Evolutionary conservation across 352 stramenopile genomes (phyloP).

Genomic region (Blastocystis sp.): DNA sequence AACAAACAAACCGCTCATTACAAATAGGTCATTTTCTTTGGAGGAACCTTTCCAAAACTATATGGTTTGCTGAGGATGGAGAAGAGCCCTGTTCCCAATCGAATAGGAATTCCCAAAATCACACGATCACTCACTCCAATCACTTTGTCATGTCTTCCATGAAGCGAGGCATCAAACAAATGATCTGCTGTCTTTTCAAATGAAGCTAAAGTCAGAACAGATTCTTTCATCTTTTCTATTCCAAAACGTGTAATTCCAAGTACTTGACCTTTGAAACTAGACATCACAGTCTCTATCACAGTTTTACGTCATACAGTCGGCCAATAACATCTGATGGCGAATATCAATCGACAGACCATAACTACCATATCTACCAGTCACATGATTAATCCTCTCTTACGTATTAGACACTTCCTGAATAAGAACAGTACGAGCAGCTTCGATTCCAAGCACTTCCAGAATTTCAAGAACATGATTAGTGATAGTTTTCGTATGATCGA

Average conservation of each 20-base stretch:
- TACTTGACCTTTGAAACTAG: conserved; percentile 83
- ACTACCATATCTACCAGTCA: conserved; percentile 80
- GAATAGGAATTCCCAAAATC: conserved; percentile 99
- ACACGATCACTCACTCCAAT: conserved; percentile 97
- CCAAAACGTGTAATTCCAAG: conserved; percentile 91
- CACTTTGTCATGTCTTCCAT: conserved; percentile 93
- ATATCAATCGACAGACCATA: conserved; percentile 98
- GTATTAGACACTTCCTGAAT: conserved; percentile 97
- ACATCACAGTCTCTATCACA: conserved; percentile 72
- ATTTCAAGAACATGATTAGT: conserved; percentile 99
- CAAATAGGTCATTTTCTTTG: conserved; percentile 28
- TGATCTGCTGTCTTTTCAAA: conserved; percentile 99
- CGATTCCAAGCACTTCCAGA: conserved; percentile 90
- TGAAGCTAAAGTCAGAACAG: conserved; percentile 96
- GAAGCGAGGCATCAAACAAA: conserved; percentile 97
- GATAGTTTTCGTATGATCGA: conserved; percentile 89
- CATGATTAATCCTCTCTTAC: not conserved
- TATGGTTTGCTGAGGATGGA: conserved; percentile 61
- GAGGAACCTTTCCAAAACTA: conserved; percentile 39
- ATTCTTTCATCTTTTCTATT: conserved; percentile 99
- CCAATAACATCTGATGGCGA: conserved; percentile 96
- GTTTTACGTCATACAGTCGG: conserved; percentile 98
- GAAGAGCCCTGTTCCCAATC: conserved; percentile 94
- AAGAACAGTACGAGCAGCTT: conserved; percentile 92
- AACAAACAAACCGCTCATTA: conserved; percentile 14